These are phyloP conservation scores for Pneumocystis carinii DNA, from an alignment of 1,139 yeast species.

Conservation along the genomic window DNA sequence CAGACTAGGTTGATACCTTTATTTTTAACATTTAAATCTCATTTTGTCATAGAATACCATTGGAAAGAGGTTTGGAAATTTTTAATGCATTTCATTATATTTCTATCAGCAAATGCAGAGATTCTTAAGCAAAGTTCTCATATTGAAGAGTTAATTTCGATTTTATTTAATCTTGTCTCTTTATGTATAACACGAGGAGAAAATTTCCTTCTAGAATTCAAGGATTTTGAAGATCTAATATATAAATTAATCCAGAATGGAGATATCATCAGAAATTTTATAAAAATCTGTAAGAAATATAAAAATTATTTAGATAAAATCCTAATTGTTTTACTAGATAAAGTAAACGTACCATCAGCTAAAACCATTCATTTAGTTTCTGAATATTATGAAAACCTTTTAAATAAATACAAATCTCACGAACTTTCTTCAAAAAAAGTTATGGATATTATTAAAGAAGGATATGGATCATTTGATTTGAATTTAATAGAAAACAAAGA, in stretches of 20 bases:
- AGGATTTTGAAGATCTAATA: not conserved
- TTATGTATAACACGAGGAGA: not conserved
- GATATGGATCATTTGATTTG: not conserved
- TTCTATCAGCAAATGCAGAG: not conserved
- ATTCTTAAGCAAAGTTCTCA: not conserved
- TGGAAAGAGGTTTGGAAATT: not conserved
- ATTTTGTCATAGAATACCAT: not conserved
- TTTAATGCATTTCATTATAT: not conserved
- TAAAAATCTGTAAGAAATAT: not conserved
- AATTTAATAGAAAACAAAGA: not conserved
- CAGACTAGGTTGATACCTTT: not conserved
- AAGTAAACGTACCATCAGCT: not conserved
- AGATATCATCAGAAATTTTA: not conserved
- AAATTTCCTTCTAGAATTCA: not conserved
- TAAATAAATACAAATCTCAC: not conserved
- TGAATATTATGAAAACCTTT: not conserved
- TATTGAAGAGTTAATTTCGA: not conserved
- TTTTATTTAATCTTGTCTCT: not conserved
- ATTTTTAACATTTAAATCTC: not conserved
- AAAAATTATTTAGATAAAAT: not conserved
- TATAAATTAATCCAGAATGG: not conserved
- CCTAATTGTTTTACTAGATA: not conserved
- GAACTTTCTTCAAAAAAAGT: not conserved
- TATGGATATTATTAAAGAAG: not conserved
- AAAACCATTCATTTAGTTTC: not conserved